Percentiles rank a stretch among this genome's conserved stretches.
Evolutionary conservation across 2,329 filamentous ascomycete genomes (phyloP).

Genomic region (Phaeosphaeria sp.): DNA sequence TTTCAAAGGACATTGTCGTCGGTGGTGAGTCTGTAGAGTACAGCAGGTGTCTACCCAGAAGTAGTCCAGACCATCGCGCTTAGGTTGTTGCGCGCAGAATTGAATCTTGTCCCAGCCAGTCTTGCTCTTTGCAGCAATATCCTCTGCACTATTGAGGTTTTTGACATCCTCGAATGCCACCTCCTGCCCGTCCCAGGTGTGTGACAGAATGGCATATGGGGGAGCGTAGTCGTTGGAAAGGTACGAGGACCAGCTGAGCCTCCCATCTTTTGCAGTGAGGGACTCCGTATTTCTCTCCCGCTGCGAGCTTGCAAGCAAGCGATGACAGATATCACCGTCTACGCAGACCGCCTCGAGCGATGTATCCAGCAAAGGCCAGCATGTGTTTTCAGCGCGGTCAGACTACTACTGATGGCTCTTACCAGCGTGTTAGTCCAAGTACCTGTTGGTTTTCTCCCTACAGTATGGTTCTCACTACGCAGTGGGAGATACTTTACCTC

Average conservation of each 20-base stretch:
- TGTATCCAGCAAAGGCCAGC: too few relatives aligned
- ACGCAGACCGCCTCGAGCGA: too few relatives aligned
- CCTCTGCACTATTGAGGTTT: neutral
- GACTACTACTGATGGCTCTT: too few relatives aligned
- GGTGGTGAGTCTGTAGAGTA: too few relatives aligned
- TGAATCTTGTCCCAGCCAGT: conserved; percentile 12
- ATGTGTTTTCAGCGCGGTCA: too few relatives aligned
- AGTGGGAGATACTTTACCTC: too few relatives aligned
- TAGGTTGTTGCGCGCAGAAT: conserved; percentile 22
- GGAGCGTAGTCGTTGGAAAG: conserved; percentile 4
- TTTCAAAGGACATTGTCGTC: too few relatives aligned
- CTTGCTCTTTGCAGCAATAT: neutral
- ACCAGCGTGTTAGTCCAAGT: too few relatives aligned
- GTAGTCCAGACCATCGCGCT: conserved; percentile 11
- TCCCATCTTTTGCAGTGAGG: conserved; percentile 11
- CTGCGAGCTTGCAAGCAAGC: too few relatives aligned
- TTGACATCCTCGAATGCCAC: conserved; percentile 2
- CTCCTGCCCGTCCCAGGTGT: conserved; percentile 11
- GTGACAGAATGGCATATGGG: conserved; percentile 15
- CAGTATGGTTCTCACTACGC: too few relatives aligned
- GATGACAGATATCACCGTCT: too few relatives aligned
- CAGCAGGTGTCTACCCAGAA: conserved; percentile 23
- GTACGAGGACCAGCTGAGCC: conserved; percentile 9
- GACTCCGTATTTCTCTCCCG: neutral
- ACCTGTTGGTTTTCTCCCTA: too few relatives aligned